Percentiles rank a stretch among this genome's conserved stretches.
Conservation (phyloP, 2,329 filamentous ascomycete genomes). For the Ophiostoma australiae region DNA sequence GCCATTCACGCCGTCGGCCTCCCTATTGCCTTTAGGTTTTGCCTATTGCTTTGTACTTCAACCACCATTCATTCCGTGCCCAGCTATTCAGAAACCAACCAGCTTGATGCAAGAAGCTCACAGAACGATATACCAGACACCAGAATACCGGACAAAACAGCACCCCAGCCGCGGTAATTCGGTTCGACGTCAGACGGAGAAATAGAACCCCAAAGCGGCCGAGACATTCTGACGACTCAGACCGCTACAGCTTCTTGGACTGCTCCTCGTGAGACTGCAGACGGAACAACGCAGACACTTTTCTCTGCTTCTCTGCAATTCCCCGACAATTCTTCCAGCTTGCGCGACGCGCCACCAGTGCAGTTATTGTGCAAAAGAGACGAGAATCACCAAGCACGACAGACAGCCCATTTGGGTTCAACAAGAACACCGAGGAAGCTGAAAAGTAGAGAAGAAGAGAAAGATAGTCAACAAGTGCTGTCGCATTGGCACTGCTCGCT, state of each 20-base stretch:
- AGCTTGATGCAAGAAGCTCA: neutral
- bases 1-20: constrained; percentile 1
- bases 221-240: constrained; percentile 4
- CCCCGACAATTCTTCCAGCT: neutral
- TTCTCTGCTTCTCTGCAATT: neutral
- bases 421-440: neutral
- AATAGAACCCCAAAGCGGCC: neutral
- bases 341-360: neutral
- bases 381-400: neutral
- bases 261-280: neutral
- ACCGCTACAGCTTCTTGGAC: neutral
- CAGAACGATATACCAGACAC: neutral
- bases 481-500: neutral
- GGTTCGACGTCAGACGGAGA: constrained; percentile 1
- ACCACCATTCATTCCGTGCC: neutral
- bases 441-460: neutral
- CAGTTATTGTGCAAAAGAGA: constrained; percentile 3
- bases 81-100: neutral
- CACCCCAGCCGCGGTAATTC: neutral
- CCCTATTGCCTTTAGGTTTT: neutral
- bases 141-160: neutral
- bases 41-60: neutral
- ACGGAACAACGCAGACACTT: neutral
- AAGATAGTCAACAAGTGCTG: neutral
- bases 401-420: neutral